These are phyloP conservation scores for Lichina pygmaea DNA, from an alignment of 495 filamentous ascomycete genomes.

Conservation along the genomic window DNA sequence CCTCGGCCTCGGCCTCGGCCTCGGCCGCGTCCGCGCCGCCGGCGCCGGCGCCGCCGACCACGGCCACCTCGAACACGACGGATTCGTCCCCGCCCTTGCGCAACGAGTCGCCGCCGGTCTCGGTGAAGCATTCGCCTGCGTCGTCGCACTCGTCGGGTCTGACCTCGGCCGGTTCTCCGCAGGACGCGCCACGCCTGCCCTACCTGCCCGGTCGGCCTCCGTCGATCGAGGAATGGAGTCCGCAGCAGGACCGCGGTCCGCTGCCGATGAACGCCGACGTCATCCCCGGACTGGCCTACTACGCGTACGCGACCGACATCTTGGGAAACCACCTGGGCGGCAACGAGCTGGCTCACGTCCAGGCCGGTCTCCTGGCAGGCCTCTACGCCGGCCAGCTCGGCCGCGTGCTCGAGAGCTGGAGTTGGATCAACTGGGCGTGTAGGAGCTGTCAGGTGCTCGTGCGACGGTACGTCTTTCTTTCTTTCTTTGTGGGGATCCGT, in stretches of 20 bases:
- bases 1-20: background rate
- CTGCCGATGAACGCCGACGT: constrained; percentile 45
- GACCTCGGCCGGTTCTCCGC: constrained; percentile 5
- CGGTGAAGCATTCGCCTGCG: constrained; percentile 7
- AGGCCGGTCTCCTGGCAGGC: constrained; percentile 65
- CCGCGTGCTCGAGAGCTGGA: constrained; percentile 69
- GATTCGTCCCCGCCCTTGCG: background rate
- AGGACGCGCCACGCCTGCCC: background rate
- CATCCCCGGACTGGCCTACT: constrained; percentile 74
- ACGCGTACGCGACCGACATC: constrained; percentile 66
- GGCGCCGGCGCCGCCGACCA: background rate
- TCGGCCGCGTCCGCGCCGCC: background rate
- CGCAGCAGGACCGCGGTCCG: background rate
- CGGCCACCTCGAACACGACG: background rate
- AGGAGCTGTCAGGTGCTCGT: constrained; percentile 50
- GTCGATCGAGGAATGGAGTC: background rate
- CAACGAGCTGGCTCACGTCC: constrained; percentile 53
- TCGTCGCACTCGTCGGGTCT: constrained; percentile 7
- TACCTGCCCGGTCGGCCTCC: background rate
- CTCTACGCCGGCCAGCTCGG: constrained; percentile 73
- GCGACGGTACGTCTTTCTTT: constrained; percentile 30
- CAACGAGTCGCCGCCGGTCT: constrained; percentile 6
- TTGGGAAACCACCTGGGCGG: constrained; percentile 54
- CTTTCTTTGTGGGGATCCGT: background rate
- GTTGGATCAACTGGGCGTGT: constrained; percentile 60